These are phyloP conservation scores for Xylariaceae sp. DNA, from an alignment of 2,329 filamentous ascomycete genomes.

Conservation along the genomic window DNA sequence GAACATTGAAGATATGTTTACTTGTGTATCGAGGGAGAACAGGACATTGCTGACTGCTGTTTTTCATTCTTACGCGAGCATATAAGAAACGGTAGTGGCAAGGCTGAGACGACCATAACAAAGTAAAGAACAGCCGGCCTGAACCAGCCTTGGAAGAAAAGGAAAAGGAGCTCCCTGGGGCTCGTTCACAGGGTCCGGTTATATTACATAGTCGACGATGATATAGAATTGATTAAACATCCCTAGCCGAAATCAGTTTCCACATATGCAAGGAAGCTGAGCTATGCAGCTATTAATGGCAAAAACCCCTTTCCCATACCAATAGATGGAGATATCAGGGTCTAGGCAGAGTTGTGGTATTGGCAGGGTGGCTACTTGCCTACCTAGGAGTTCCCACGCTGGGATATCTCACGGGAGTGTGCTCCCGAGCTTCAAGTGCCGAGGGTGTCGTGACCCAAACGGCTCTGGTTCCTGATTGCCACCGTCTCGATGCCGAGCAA, in stretches of 20 bases:
- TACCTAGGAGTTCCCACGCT: slow-evolving; percentile 21
- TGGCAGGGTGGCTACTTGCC: slow-evolving; percentile 10
- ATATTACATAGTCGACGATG: slow-evolving; percentile 16
- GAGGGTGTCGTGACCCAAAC: slow-evolving; percentile 21
- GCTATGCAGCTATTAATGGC: slow-evolving; percentile 20
- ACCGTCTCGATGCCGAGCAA: slow-evolving; percentile 3
- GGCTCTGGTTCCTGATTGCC: slow-evolving; percentile 33
- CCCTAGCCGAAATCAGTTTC: slow-evolving; percentile 17
- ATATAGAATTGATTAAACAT: slow-evolving; percentile 23
- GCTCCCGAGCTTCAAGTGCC: slow-evolving; percentile 29
- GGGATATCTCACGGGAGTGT: slow-evolving; percentile 20
- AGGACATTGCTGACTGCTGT: no score
- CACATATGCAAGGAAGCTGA: slow-evolving; percentile 26
- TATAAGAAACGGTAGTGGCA: no score
- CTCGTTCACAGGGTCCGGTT: slow-evolving; percentile 12
- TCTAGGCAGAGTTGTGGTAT: slow-evolving; percentile 13
- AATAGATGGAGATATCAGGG: slow-evolving; percentile 15
- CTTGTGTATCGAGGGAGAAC: no score
- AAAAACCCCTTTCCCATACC: slow-evolving; percentile 20
- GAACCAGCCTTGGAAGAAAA: slow-evolving; percentile 1
- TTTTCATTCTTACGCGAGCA: no score
- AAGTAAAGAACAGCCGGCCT: slow-evolving; percentile 9
- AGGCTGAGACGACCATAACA: neutral
- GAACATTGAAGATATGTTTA: no score
- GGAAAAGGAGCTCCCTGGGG: slow-evolving; percentile 8